Percentiles rank a stretch among this genome's conserved stretches.
Conservation (phyloP, 2,329 filamentous ascomycete genomes). For the Cryphonectria naterciae region DNA sequence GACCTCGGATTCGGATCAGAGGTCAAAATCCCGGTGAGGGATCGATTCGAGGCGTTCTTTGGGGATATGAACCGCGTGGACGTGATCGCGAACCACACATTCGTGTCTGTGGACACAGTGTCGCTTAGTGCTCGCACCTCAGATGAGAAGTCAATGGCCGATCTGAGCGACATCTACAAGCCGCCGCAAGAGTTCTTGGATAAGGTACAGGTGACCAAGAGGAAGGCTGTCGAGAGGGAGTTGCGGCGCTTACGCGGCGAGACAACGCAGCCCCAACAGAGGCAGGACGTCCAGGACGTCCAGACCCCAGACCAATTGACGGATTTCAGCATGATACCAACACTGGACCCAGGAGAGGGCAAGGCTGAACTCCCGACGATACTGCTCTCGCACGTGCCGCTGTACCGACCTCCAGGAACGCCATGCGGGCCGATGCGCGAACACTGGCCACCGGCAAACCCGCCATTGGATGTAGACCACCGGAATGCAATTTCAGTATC, state of each 20-base stretch:
- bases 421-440: slow-evolving; percentile 88
- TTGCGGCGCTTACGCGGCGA: slow-evolving; percentile 67
- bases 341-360: slow-evolving; percentile 47
- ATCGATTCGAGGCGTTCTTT: slow-evolving; percentile 86
- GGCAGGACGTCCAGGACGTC: slow-evolving; percentile 64
- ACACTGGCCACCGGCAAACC: slow-evolving; percentile 74
- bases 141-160: slow-evolving; percentile 53
- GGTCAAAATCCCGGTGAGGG: slow-evolving; percentile 77
- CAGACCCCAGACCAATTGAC: slow-evolving; percentile 48
- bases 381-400: slow-evolving; percentile 86
- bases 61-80: slow-evolving; percentile 91
- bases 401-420: slow-evolving; percentile 80
- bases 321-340: slow-evolving; percentile 45
- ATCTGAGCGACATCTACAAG: slow-evolving; percentile 68
- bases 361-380: slow-evolving; percentile 78
- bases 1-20: slow-evolving; percentile 89
- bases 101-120: slow-evolving; percentile 88
- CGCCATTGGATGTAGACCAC: slow-evolving; percentile 65
- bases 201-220: slow-evolving; percentile 65
- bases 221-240: slow-evolving; percentile 70
- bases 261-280: slow-evolving; percentile 57
- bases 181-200: slow-evolving; percentile 79
- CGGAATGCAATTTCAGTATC: slow-evolving; percentile 78
- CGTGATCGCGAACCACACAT: slow-evolving; percentile 90
- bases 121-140: slow-evolving; percentile 77